A percentile compares a stretch with the other conserved stretches of the same genome.
Conservation (phyloP, 1,139 yeast genomes). For the Yamadazyma trypodendri region DNA sequence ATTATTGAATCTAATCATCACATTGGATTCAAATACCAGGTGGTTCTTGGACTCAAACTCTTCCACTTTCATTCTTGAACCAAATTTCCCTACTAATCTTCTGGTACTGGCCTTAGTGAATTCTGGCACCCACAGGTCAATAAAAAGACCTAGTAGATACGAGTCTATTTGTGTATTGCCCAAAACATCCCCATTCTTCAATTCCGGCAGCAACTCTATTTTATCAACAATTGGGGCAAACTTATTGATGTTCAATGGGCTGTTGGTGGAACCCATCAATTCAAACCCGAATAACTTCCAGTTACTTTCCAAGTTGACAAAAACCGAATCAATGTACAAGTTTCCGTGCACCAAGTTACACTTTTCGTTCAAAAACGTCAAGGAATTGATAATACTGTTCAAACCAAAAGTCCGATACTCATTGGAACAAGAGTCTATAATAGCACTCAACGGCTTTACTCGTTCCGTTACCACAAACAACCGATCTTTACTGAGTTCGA, state of each 20-base stretch:
- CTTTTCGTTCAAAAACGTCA: constrained; percentile 62
- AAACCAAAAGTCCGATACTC: constrained; percentile 58
- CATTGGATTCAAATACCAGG: constrained; percentile 37
- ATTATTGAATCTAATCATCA: constrained; percentile 46
- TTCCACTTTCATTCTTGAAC: constrained; percentile 49
- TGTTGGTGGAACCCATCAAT: constrained; percentile 51
- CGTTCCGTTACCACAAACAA: constrained; percentile 79
- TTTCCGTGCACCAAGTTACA: constrained; percentile 70
- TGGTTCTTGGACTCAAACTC: constrained; percentile 49
- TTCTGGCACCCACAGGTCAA: constrained; percentile 19
- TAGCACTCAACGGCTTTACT: constrained; percentile 56
- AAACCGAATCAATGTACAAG: constrained; percentile 56
- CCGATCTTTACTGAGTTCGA: constrained; percentile 54
- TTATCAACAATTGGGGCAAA: constrained; percentile 6
- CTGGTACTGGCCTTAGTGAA: constrained; percentile 11
- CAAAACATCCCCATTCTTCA: constrained; percentile 32
- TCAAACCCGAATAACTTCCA: constrained; percentile 90
- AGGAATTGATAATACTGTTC: constrained; percentile 51
- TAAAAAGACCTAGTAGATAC: constrained; percentile 58
- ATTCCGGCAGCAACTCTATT: constrained; percentile 20
- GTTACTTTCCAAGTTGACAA: constrained; percentile 66
- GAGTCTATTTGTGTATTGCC: constrained; percentile 50
- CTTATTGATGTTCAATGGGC: constrained; percentile 32
- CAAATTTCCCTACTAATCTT: constrained; percentile 24
- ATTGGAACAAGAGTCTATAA: constrained; percentile 27